Percentiles rank a stretch among this genome's conserved stretches.
phyloP scores from a whole-genome alignment of 2,329 filamentous ascomycete species.

The Teratosphaeria nubilosa region DNA sequence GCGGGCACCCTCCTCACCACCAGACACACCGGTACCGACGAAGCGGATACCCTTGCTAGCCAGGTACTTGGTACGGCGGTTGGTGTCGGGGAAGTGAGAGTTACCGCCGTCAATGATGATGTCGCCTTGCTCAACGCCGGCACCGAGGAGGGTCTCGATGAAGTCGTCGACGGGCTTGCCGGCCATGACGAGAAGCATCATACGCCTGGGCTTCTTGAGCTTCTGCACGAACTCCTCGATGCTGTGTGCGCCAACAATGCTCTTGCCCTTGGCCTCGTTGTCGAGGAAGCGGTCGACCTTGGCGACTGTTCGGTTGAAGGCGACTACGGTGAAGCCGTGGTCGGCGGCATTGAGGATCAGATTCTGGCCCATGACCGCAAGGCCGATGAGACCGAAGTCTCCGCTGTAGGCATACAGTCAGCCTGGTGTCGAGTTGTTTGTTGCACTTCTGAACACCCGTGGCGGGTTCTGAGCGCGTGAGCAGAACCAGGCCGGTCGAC shows the following conservation, averaged over 20 bases:
- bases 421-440: neutral
- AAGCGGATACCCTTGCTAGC: slow-evolving; percentile 80
- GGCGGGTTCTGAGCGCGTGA: neutral
- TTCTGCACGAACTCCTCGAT: slow-evolving; percentile 91
- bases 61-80: slow-evolving; percentile 90
- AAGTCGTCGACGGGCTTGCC: slow-evolving; percentile 97
- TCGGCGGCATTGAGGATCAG: slow-evolving; percentile 47
- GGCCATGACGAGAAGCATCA: slow-evolving; percentile 99
- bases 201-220: slow-evolving; percentile 91
- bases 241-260: slow-evolving; percentile 84
- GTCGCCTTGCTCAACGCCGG: slow-evolving; percentile 69
- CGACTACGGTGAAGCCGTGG: slow-evolving; percentile 83
- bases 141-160: slow-evolving; percentile 77
- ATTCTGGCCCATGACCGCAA: slow-evolving; percentile 45
- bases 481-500: neutral
- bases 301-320: slow-evolving; percentile 96
- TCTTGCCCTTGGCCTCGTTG: slow-evolving; percentile 59
- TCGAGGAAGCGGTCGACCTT: slow-evolving; percentile 70
- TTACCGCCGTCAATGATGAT: slow-evolving; percentile 99
- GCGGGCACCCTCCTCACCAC: slow-evolving; percentile 97
- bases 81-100: slow-evolving; percentile 98
- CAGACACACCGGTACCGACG: slow-evolving; percentile 94
- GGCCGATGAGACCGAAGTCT: slow-evolving; percentile 46
- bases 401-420: slow-evolving; percentile 28
- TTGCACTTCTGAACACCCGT: neutral